Evolutionary conservation across 2,329 filamentous ascomycete species (phyloP).

Genomic region (Xylaria sp.): DNA sequence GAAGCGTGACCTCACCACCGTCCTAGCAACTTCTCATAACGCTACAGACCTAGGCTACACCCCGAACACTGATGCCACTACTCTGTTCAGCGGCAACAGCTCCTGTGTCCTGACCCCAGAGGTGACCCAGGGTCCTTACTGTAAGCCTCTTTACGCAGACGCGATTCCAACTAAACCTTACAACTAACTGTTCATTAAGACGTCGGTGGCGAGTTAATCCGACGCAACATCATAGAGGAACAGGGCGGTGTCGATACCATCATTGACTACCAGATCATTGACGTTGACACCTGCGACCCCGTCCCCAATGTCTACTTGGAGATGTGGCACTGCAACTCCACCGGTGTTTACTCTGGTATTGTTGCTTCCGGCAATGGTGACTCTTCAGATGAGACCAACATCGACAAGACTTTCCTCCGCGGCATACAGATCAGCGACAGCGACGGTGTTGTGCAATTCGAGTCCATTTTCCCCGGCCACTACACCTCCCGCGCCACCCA

Average conservation of each 20-base stretch:
- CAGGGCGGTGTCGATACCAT: constrained; percentile 21
- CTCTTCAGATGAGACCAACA: constrained; percentile 15
- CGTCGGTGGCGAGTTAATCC: constrained; percentile 25
- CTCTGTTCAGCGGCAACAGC: constrained; percentile 56
- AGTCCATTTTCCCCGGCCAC: constrained; percentile 31
- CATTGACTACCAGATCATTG: constrained; percentile 31
- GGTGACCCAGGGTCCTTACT: constrained; percentile 66
- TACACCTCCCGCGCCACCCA: constrained; percentile 27
- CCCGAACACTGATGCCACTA: constrained; percentile 49
- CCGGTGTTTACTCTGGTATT: constrained; percentile 29
- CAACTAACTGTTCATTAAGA: constrained; percentile 20
- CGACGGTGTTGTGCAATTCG: constrained; percentile 30
- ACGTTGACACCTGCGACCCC: constrained; percentile 28
- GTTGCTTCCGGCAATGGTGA: constrained; percentile 6
- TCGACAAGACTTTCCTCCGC: constrained; percentile 27
- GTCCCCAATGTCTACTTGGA: constrained; percentile 19
- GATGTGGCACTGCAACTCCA: constrained; percentile 32
- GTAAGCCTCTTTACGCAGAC: constrained; percentile 37
- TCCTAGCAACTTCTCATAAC: constrained; percentile 54
- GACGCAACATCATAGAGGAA: constrained; percentile 23
- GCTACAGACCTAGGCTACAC: constrained; percentile 52
- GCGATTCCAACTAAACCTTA: neutral
- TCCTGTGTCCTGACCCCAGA: constrained; percentile 65
- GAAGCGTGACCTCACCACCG: constrained; percentile 51
- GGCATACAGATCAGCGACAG: constrained; percentile 26